These are phyloP conservation scores for Lipomyces sp. DNA, from an alignment of 805 yeast genomes.

Conservation along the genomic window DNA sequence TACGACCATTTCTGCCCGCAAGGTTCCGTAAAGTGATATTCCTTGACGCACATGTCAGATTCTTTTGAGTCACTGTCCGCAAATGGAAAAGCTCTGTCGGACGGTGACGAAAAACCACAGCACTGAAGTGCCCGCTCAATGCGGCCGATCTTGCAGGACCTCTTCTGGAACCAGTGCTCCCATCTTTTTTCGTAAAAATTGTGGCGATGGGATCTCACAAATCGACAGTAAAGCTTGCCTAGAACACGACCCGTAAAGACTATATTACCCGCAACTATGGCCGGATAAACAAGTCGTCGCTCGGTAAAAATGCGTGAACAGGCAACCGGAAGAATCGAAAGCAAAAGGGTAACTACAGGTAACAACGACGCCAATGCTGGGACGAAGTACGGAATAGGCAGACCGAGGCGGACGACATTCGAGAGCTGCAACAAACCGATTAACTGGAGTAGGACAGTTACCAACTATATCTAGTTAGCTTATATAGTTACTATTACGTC, in stretches of 20 bases:
- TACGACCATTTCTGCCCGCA: not conserved
- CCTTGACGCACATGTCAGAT: not conserved
- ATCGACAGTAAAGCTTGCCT: not conserved
- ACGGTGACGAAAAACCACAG: not conserved
- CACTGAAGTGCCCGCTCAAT: slow-evolving; percentile 4
- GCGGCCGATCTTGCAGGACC: not conserved
- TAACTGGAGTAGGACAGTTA: not conserved
- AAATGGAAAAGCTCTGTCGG: not conserved
- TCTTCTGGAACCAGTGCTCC: not conserved
- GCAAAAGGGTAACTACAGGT: not conserved
- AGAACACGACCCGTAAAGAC: not conserved
- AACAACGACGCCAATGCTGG: not conserved
- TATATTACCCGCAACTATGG: not conserved
- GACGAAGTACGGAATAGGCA: not conserved
- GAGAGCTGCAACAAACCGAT: not conserved
- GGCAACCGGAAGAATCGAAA: not conserved
- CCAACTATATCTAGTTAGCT: not conserved
- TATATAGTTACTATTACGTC: not conserved
- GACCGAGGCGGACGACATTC: not conserved
- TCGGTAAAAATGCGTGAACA: not conserved
- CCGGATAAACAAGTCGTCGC: not conserved
- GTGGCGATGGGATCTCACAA: not conserved
- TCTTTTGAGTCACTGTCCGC: not conserved
- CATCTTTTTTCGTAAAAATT: not conserved
- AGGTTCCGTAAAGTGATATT: not conserved